Percentiles rank a stretch among this genome's conserved stretches.
Evolutionary conservation across 208 protist genomes (phyloP).

Genomic region (Herpetomonas samuelpessoai): DNA sequence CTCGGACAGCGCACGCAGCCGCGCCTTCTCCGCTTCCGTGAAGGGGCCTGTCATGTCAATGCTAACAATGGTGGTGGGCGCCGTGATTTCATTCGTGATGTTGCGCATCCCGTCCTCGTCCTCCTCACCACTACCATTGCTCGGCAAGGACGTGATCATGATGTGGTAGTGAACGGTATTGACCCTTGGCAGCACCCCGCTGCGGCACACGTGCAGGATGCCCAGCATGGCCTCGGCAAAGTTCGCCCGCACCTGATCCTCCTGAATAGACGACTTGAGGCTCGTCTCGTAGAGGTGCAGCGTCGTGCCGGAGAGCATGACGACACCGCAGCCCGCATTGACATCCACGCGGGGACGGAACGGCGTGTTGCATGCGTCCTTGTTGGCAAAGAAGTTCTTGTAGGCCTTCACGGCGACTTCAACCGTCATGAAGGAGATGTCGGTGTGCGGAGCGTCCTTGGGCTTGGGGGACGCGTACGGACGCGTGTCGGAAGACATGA

Average conservation of each 20-base stretch:
- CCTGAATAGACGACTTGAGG: conserved; percentile 54
- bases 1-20: conserved; percentile 50
- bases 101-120: conserved; percentile 5
- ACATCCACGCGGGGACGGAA: conserved; percentile 61
- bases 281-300: conserved; percentile 87
- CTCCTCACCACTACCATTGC: conserved; percentile 7
- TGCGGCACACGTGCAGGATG: conserved; percentile 55
- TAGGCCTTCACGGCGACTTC: conserved; percentile 52
- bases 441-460: conserved; percentile 34
- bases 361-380: conserved; percentile 45
- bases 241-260: conserved; percentile 70
- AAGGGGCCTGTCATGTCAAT: conserved; percentile 72
- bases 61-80: conserved; percentile 49
- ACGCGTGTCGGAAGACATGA: conserved; percentile 75
- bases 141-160: conserved; percentile 56
- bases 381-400: conserved; percentile 54
- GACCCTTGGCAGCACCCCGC: conserved; percentile 55
- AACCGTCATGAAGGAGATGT: conserved; percentile 58
- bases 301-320: conserved; percentile 58
- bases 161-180: conserved; percentile 86
- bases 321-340: conserved; percentile 74
- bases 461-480: conserved; percentile 22
- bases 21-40: conserved; percentile 42
- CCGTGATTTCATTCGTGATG: conserved; percentile 12
- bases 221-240: conserved; percentile 84